Conservation (phyloP, 345 rosid genomes). For the Melaleuca quinquenervia region DNA sequence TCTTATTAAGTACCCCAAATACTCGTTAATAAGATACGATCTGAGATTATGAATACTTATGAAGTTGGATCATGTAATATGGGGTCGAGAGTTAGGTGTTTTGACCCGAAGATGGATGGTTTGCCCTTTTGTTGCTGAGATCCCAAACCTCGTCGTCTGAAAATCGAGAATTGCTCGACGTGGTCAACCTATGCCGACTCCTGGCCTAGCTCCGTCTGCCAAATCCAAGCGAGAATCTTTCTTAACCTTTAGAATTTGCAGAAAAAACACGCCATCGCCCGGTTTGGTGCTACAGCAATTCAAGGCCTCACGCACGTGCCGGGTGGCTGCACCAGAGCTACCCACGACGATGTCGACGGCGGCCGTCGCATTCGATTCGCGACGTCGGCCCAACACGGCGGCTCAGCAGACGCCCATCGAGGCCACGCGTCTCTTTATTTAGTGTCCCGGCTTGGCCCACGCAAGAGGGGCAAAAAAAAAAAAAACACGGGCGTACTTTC, state of each 20-base stretch:
- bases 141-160: not conserved
- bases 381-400: not conserved
- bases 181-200: not conserved
- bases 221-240: not conserved
- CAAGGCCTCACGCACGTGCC: not conserved
- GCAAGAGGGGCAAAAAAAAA: not conserved
- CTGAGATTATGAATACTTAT: not conserved
- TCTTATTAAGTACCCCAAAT: not conserved
- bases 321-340: not conserved
- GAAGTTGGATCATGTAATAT: not conserved
- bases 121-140: not conserved
- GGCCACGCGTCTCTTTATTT: not conserved
- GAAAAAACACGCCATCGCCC: not conserved
- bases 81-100: accelerated
- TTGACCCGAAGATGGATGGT: not conserved
- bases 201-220: not conserved
- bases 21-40: not conserved
- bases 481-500: not conserved
- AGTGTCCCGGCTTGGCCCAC: not conserved
- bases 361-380: not conserved
- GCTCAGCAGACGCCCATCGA: not conserved
- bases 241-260: not conserved
- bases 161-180: not conserved
- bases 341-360: not conserved
- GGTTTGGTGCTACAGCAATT: not conserved